A percentile compares a stretch with the other conserved stretches of the same genome.
Conservation (phyloP, 345 rosid species). For the Clausena lansium region DNA sequence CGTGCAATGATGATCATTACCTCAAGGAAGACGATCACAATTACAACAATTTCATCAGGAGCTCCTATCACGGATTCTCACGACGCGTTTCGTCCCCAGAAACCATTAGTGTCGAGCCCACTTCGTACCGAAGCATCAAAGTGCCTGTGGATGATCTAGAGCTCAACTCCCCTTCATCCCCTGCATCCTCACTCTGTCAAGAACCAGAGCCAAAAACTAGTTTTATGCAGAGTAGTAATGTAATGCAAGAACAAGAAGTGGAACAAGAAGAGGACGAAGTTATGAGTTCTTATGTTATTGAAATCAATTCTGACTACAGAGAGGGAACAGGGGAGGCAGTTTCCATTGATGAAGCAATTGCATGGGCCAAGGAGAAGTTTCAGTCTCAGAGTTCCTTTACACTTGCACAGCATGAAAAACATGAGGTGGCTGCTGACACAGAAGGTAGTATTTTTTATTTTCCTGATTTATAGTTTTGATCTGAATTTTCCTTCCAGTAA, state of each 20-base stretch:
- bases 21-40: constrained; percentile 32
- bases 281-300: constrained; percentile 84
- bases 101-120: constrained; percentile 55
- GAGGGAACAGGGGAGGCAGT: constrained; percentile 48
- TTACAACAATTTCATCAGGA: constrained; percentile 19
- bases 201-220: constrained; percentile 29
- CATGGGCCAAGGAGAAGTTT: constrained; percentile 69
- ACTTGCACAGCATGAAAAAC: constrained; percentile 18
- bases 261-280: constrained; percentile 59
- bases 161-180: constrained; percentile 69
- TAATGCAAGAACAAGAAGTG: constrained; percentile 31
- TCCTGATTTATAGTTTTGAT: neutral
- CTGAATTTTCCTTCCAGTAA: neutral
- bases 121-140: constrained; percentile 44
- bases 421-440: constrained; percentile 14
- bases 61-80: constrained; percentile 38
- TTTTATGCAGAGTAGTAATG: neutral
- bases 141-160: constrained; percentile 53
- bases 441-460: constrained; percentile 27
- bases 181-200: constrained; percentile 64
- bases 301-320: constrained; percentile 59
- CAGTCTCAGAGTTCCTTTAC: constrained; percentile 27
- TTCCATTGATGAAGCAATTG: constrained; percentile 64
- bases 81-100: constrained; percentile 67
- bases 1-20: constrained; percentile 26